phyloP scores from a whole-genome alignment of 1,139 yeast species.

The Candida sanyaensis region DNA sequence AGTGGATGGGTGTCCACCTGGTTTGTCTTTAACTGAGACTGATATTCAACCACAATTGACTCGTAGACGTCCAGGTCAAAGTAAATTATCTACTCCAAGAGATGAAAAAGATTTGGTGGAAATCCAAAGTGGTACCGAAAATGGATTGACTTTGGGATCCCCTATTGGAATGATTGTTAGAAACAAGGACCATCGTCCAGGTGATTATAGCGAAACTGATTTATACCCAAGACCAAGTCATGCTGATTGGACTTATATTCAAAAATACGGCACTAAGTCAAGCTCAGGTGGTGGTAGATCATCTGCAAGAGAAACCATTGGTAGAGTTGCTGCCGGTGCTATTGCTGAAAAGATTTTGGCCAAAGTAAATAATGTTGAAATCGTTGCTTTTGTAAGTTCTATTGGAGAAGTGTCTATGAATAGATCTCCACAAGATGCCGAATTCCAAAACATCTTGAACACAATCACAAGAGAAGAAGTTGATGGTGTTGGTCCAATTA shows the following conservation, averaged over 20 bases:
- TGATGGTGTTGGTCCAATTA: slow-evolving; percentile 83
- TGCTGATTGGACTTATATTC: slow-evolving; percentile 92
- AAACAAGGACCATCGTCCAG: slow-evolving; percentile 96
- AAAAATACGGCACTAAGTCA: slow-evolving; percentile 90
- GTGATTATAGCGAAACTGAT: slow-evolving; percentile 93
- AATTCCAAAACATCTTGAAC: slow-evolving; percentile 65
- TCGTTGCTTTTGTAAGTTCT: slow-evolving; percentile 92
- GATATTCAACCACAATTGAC: slow-evolving; percentile 96
- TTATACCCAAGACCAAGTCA: slow-evolving; percentile 96
- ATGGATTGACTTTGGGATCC: slow-evolving; percentile 88
- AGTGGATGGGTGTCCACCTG: slow-evolving; percentile 98
- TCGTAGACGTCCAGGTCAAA: slow-evolving; percentile 97
- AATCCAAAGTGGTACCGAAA: slow-evolving; percentile 93
- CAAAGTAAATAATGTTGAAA: slow-evolving; percentile 81
- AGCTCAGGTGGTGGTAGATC: slow-evolving; percentile 98
- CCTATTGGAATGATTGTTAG: slow-evolving; percentile 92
- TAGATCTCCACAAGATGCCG: slow-evolving; percentile 65
- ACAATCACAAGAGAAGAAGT: slow-evolving; percentile 87
- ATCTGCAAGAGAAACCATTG: slow-evolving; percentile 96
- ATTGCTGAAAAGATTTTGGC: slow-evolving; percentile 88
- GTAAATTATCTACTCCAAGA: slow-evolving; percentile 89
- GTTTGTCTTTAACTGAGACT: slow-evolving; percentile 75
- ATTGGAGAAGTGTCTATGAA: slow-evolving; percentile 81
- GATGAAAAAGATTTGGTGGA: slow-evolving; percentile 91
- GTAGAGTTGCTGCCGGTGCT: slow-evolving; percentile 98